phyloP scores from a whole-genome alignment of 441 rosid genomes.

The Arabidopsis hybrid region DNA sequence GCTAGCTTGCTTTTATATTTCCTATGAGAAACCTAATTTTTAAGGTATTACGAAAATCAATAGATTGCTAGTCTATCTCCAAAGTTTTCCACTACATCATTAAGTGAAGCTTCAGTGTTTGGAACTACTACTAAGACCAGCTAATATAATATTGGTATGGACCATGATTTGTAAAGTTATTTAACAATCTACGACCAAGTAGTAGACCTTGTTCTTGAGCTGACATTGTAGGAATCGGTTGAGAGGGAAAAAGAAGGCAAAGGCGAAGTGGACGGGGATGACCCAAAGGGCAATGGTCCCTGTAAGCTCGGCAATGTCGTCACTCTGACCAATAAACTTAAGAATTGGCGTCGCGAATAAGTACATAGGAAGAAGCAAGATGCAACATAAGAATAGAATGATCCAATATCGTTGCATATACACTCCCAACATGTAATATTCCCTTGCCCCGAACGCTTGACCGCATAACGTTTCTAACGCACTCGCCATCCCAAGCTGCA shows the following conservation, averaged over 20 bases:
- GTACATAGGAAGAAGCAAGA: constrained; percentile 68
- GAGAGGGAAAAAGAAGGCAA: background rate
- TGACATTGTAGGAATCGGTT: constrained; percentile 1
- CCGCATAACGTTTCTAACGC: constrained; percentile 90
- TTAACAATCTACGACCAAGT: background rate
- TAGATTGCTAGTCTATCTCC: no score
- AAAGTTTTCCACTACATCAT: no score
- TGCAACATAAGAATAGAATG: constrained; percentile 59
- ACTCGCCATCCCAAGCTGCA: constrained; percentile 81
- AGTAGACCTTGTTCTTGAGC: background rate
- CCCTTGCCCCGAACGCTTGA: constrained; percentile 82
- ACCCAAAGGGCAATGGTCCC: constrained; percentile 63
- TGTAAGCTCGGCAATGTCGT: constrained; percentile 71
- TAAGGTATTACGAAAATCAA: no score
- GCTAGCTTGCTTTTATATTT: no score
- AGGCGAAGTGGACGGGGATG: constrained; percentile 48
- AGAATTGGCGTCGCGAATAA: constrained; percentile 67
- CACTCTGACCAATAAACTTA: constrained; percentile 69
- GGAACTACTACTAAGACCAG: no score
- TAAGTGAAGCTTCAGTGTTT: no score
- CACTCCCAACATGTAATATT: constrained; percentile 68
- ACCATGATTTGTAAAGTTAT: background rate
- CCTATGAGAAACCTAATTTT: no score
- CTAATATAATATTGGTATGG: no score
- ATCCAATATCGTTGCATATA: constrained; percentile 90